phyloP scores from a whole-genome alignment of 2,329 filamentous ascomycete genomes.

The Arthrobotrys megalospora region DNA sequence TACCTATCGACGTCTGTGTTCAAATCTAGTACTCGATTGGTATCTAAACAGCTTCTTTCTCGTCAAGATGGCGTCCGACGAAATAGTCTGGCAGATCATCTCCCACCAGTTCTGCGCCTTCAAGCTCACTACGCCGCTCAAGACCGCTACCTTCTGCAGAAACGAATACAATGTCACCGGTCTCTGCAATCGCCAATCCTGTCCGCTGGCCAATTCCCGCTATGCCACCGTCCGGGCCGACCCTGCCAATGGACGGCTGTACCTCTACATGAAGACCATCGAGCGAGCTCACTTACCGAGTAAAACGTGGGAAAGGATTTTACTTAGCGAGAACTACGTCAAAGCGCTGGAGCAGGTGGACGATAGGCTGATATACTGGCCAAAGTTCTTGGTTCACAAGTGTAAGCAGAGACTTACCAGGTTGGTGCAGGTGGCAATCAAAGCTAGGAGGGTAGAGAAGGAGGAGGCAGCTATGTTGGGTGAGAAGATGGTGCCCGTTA shows the following conservation, averaged over 20 bases:
- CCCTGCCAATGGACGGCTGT: slow-evolving; percentile 78
- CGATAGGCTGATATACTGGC: slow-evolving; percentile 89
- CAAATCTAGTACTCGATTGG: not conserved
- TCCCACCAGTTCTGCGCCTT: slow-evolving; percentile 96
- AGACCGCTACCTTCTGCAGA: slow-evolving; percentile 86
- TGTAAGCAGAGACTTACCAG: slow-evolving; percentile 96
- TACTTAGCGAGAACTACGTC: slow-evolving; percentile 89
- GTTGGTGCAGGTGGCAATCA: slow-evolving; percentile 89
- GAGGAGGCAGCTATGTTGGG: slow-evolving; percentile 87
- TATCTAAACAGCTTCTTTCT: slow-evolving; percentile 30
- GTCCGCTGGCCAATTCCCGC: slow-evolving; percentile 89
- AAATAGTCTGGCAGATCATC: slow-evolving; percentile 97
- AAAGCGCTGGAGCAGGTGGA: slow-evolving; percentile 91
- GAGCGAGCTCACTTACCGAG: slow-evolving; percentile 89
- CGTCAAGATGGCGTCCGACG: slow-evolving; percentile 85
- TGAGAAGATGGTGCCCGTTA: slow-evolving; percentile 87
- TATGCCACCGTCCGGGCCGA: slow-evolving; percentile 91
- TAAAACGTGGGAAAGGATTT: slow-evolving; percentile 95
- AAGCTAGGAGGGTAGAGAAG: slow-evolving; percentile 79
- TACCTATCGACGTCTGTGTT: not conserved
- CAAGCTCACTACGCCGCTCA: slow-evolving; percentile 74
- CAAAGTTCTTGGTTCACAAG: slow-evolving; percentile 92
- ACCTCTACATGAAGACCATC: slow-evolving; percentile 96
- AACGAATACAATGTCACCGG: slow-evolving; percentile 92
- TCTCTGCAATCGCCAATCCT: slow-evolving; percentile 88